phyloP scores from a whole-genome alignment of 2,329 filamentous ascomycete genomes.

The Aspergillus sp. region DNA sequence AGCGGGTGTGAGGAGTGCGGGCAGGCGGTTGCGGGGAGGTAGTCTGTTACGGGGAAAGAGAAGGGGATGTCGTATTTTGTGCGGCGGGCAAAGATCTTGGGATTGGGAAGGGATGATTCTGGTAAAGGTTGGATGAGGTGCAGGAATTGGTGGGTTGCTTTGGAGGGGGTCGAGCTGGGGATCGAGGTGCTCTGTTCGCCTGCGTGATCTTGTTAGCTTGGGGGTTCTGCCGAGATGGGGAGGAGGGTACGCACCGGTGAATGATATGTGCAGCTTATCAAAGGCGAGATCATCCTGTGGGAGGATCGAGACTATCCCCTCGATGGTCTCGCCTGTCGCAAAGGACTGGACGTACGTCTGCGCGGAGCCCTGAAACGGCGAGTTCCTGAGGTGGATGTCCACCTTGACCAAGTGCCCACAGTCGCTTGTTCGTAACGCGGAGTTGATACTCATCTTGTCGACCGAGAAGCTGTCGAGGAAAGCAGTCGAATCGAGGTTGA shows the following conservation, averaged over 20 bases:
- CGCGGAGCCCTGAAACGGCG: background rate
- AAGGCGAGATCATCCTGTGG: conserved; percentile 9
- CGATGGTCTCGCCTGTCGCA: conserved; percentile 16
- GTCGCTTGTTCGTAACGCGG: background rate
- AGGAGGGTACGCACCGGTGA: conserved; percentile 7
- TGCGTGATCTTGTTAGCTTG: background rate
- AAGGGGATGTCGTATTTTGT: conserved; percentile 13
- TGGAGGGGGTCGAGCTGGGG: conserved; percentile 6
- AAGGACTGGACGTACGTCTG: conserved; percentile 11
- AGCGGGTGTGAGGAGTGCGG: conserved; percentile 10
- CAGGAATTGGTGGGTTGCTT: conserved; percentile 15
- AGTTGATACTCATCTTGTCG: background rate
- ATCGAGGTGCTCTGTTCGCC: conserved; percentile 17
- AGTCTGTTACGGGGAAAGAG: conserved; percentile 16
- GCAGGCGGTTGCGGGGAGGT: conserved; percentile 15
- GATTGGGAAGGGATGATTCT: conserved; percentile 5
- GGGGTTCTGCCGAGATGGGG: background rate
- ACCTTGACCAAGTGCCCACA: conserved; percentile 3
- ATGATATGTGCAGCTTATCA: conserved; percentile 14
- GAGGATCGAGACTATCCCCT: conserved; percentile 10
- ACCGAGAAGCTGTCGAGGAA: background rate
- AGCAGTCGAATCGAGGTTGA: too few relatives aligned
- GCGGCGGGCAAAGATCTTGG: conserved; percentile 6
- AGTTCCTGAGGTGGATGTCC: background rate
- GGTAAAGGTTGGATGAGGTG: conserved; percentile 7